phyloP scores from a whole-genome alignment of 768 basidiomycete species.

The Artomyces pyxidatus region DNA sequence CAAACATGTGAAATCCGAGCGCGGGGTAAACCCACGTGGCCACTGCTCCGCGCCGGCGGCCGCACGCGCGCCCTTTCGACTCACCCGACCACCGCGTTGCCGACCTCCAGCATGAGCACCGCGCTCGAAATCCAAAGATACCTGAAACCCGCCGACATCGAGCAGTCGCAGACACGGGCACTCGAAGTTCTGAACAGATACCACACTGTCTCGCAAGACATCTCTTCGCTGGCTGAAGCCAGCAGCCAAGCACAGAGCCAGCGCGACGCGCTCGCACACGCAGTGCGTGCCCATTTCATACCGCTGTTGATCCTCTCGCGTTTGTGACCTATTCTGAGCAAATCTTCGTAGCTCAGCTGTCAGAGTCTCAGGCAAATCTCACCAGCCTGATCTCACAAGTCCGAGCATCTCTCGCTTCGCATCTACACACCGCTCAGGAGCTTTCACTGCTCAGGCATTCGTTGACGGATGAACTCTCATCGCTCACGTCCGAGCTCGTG shows the following conservation, averaged over 20 bases:
- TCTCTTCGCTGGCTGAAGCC: slow-evolving; percentile 34
- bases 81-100: background rate
- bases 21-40: no score
- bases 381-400: slow-evolving; percentile 41
- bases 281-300: slow-evolving; percentile 21
- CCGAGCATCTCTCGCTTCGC: slow-evolving; percentile 35
- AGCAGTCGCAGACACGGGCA: slow-evolving; percentile 27
- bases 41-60: background rate
- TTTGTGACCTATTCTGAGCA: slow-evolving; percentile 27
- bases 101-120: slow-evolving; percentile 1
- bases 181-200: slow-evolving; percentile 35
- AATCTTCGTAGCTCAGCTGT: slow-evolving; percentile 48
- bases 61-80: background rate
- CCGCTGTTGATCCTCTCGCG: no score
- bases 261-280: slow-evolving; percentile 18
- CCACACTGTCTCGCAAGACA: slow-evolving; percentile 34
- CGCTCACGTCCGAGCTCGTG: slow-evolving; percentile 55
- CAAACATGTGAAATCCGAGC: background rate
- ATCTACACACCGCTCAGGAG: slow-evolving; percentile 60
- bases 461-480: slow-evolving; percentile 68
- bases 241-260: slow-evolving; percentile 34
- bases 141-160: slow-evolving; percentile 38
- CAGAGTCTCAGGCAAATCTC: slow-evolving; percentile 40
- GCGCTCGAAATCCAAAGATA: slow-evolving; percentile 38
- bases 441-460: slow-evolving; percentile 71